Evolutionary conservation across 1,284 basidiomycete genomes (phyloP), one percentile per base, ranked within the genome.

Genomic region (Irpex sp.): DNA sequence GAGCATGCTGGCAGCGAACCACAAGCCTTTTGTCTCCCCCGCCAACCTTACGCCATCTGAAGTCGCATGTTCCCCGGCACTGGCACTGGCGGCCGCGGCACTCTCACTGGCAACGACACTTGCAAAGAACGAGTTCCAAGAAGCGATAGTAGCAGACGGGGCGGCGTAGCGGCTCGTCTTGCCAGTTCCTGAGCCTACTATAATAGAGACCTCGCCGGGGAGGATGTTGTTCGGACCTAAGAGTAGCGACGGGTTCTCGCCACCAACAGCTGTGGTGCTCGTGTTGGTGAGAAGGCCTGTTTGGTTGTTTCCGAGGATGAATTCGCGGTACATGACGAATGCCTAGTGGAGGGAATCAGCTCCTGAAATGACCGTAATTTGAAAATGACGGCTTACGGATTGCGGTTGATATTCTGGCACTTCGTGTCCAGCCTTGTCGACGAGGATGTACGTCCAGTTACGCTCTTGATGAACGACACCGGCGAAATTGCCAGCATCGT

Each of bases 391-490:
- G 37, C 67, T 39, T 51, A 70, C 70, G 15, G 67, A 54, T 8
- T 39, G 60, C 5, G 74, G 73, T 51, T 67, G 65, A 62, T 66
- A 67, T 51, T 71, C 58, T 4, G 74, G 72, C 9, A 75, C 69
- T 21, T 71, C 68, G 57, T 75, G 74, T 5, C 73, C 69, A 2
- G 74, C 72, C 19, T 69, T 70, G 8, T 58, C 58, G 61, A 75
- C 69, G 7, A 75, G 66, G 21, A 71, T 72, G 57, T 72, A 75
- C 19, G 73, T 71, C 59, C 71, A 64, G 53, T 68, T 68, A 35
- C 72, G 70, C 62, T 75, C 74, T 62, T 75, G 73, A 63, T 75
- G 68, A 3, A 75, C 69, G 57, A 73, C 69, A 3, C 74, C 74
- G 21, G 69, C 69, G 39, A 69, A 67, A 26, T 61, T 65, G 13